Base-by-base conservation (phyloP, 2,329 filamentous ascomycete genomes). In the Aspergillus latus region DNA sequence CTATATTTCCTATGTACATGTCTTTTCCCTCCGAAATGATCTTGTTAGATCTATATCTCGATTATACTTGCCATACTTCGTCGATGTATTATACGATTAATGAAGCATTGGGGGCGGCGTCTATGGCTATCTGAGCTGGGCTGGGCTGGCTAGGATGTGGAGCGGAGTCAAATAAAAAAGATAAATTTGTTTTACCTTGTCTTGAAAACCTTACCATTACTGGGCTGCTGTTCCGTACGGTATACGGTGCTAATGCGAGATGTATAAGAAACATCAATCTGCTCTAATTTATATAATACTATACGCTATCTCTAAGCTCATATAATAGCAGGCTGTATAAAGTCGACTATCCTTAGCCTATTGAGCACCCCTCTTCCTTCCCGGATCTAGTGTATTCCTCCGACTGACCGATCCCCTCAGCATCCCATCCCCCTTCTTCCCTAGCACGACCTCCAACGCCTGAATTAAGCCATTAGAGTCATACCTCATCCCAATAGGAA, bases 401-500 rank as follows among this genome's bases (percentile, higher is more conserved):
- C 85, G 75, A 64, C 78, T 82, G 60, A 75, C 70, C 10, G 70
- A 37, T 8, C 71, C 73, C 49, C 74, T 64, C 34, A 74, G 69
- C 68, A 80, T 78, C 1, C 75, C 72, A 69, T 85, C 83, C n/a
- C 77, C 75, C 50, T 82, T 81, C 59, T 79, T 84, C 0, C 90
- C 90, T 54, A 96, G 78, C 7, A 95, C 87, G 0, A 87, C 86
- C 72, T 92, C 88, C 42, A 97, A 73, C 1, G 90, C 88, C 70
- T 91, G 88, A 3, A 81, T 79, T 60, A 97, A 72, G 0, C 86
- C 92, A 52, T 82, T 86, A 53, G 86, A 82, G 72, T 97, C 92
- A 72, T 96, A 97, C 56, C 83, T 74, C 73, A 86, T 79, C 5
- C 82, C 82, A 13, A 75, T 71, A 6, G 80, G 78, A 6, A 80